Conservation (phyloP, 192 early-diverging fungal species). For the Podila minutissima region DNA sequence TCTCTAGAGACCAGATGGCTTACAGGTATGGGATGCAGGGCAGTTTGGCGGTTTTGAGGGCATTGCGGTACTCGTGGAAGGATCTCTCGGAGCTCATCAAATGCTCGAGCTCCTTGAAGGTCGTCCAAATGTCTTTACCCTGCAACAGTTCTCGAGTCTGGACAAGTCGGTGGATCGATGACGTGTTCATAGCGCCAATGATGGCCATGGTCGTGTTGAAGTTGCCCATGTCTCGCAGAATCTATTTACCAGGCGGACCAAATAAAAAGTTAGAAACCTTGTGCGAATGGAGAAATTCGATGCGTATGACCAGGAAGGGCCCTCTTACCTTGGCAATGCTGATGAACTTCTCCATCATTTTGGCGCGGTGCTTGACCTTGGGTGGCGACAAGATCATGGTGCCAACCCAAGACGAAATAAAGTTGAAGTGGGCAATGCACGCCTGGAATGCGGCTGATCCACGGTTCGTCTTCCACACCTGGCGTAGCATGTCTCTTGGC, state of each 20-base stretch:
- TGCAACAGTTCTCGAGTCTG: constrained; percentile 66
- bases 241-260: constrained; percentile 26
- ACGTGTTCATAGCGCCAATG: constrained; percentile 73
- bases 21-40: constrained; percentile 81
- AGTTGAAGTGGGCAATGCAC: constrained; percentile 76
- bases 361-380: constrained; percentile 69
- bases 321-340: constrained; percentile 67
- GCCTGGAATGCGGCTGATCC: constrained; percentile 58
- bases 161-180: constrained; percentile 67
- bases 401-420: constrained; percentile 76
- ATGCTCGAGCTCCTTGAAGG: constrained; percentile 68
- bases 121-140: constrained; percentile 57
- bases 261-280: neutral
- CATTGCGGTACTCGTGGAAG: constrained; percentile 73
- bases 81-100: constrained; percentile 75
- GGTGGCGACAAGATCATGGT: constrained; percentile 71
- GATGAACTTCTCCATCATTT: constrained; percentile 77
- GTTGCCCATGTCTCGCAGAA: constrained; percentile 71
- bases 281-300: neutral
- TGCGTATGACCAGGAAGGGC: neutral
- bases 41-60: constrained; percentile 63
- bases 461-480: constrained; percentile 62
- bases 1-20: neutral
- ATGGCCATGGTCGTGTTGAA: constrained; percentile 85
- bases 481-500: constrained; percentile 69